phyloP scores from a whole-genome alignment of 257 asterid genomes.

The Catharanthus roseus region DNA sequence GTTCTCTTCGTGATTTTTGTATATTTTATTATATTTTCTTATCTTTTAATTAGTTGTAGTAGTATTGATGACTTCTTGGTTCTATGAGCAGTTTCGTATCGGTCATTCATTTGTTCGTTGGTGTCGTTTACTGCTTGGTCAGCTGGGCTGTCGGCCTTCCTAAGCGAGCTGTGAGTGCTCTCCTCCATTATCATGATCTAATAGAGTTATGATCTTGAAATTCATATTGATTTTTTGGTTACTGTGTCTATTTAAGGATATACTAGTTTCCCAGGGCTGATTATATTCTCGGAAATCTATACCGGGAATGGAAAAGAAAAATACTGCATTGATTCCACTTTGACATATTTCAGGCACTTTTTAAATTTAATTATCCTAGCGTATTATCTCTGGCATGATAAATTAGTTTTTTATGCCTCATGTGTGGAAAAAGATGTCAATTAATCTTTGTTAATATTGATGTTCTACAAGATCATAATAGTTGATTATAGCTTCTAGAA shows the following conservation, averaged over 20 bases:
- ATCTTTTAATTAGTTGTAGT: not conserved
- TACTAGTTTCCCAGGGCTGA: not conserved
- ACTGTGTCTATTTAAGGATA: not conserved
- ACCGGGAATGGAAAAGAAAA: not conserved
- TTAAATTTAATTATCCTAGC: not conserved
- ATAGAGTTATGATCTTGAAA: not conserved
- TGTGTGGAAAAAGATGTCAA: not conserved
- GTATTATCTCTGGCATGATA: not conserved
- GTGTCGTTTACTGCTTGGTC: conserved; percentile 62
- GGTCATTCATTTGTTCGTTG: conserved; percentile 70
- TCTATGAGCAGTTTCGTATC: conserved; percentile 63
- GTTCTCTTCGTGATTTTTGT: not conserved
- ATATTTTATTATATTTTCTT: not conserved
- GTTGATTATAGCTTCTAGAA: not conserved
- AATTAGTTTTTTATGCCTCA: not conserved
- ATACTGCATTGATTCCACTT: not conserved
- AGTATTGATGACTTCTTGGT: not conserved
- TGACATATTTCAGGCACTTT: not conserved
- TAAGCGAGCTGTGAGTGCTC: conserved; percentile 85
- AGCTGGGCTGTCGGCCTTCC: conserved; percentile 92
- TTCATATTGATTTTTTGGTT: not conserved
- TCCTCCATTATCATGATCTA: not conserved
- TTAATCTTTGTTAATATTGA: not conserved
- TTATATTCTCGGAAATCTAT: not conserved
- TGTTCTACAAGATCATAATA: not conserved